These are phyloP conservation scores for Solanum aculeatissimum DNA, from an alignment of 305 asterid species.

Conservation along the genomic window DNA sequence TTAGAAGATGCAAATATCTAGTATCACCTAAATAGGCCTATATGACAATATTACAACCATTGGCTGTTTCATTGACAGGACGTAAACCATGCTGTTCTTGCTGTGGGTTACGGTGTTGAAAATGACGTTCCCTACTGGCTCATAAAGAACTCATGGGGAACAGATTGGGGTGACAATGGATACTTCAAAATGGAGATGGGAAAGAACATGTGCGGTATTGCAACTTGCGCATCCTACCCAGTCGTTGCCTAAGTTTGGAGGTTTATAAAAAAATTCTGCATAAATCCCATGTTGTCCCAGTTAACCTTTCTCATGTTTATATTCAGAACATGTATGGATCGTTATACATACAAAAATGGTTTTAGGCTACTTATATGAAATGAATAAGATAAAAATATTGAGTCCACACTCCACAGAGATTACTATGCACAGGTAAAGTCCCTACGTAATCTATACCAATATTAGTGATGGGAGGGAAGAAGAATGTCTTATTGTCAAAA, in stretches of 20 bases:
- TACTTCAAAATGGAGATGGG: constrained; percentile 97
- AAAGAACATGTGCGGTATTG: constrained; percentile 93
- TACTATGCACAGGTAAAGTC: neutral
- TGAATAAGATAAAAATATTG: neutral
- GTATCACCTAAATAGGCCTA: neutral
- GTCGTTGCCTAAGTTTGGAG: constrained; percentile 30
- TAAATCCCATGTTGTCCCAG: neutral
- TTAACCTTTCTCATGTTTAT: neutral
- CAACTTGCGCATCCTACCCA: constrained; percentile 93
- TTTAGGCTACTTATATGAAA: neutral
- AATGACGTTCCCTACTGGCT: constrained; percentile 79
- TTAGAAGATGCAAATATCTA: neutral
- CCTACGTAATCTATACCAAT: neutral
- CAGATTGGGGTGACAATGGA: constrained; percentile 79
- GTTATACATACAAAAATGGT: neutral
- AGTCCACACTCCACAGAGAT: neutral
- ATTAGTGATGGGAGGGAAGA: neutral
- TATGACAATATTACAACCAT: neutral
- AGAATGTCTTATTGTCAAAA: neutral
- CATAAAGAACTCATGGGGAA: constrained; percentile 95
- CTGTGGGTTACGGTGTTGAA: constrained; percentile 90
- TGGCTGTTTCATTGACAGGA: constrained; percentile 35
- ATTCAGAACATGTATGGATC: neutral
- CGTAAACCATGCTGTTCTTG: constrained; percentile 92
- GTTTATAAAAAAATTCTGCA: neutral